Base-by-base conservation (phyloP, 2,329 filamentous ascomycete genomes). In the Alternaria sp. region DNA sequence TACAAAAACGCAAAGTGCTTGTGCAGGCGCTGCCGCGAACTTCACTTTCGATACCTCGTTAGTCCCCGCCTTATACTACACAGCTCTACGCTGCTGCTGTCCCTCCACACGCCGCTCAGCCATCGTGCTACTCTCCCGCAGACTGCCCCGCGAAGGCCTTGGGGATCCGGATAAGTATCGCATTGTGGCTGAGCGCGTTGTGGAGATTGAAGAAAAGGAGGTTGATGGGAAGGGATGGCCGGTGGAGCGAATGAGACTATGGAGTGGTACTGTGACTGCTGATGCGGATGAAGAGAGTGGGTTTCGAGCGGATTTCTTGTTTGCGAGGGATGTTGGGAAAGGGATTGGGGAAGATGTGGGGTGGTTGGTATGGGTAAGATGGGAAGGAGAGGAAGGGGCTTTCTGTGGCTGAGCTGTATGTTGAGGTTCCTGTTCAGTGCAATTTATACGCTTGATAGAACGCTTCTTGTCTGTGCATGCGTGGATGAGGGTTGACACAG, bases 291-390 rank as follows among this genome's bases (percentile, higher is more conserved):
- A n/a, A 2, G 31, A 48, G 7, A 48, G 13, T 3, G 17, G 11
- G 11, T 23, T 46, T 14, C 7, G 17, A 46, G 2, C 11, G 2
- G 42, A 46, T 3, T 46, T 46, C 4, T 9, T 33, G 42, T 46
- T 64, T 34, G 29, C 17, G 8, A 46, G 17, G 4, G 29, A 46
- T 33, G 17, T 24, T 33, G 29, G 17, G 44, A 46, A n/a, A 5
- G 28, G 24, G 13, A 0, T 2, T 2, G 24, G 40, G 6, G 40
- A 28, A 17, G n/a, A 28, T n/a, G n/a, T 28, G 40, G 40, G 28
- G 40, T 23, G 7, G 31, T 7, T 13, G 31, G 31, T 11, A 33
- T 33, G 31, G 31, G 31, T 10, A 2, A 9, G 31, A 13, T 33
- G 31, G 31, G 2, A 10, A 11, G 6, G 36, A 13, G 7, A 9